Conservation (phyloP, 2,329 filamentous ascomycete genomes). For the Pezicula rhizophila region DNA sequence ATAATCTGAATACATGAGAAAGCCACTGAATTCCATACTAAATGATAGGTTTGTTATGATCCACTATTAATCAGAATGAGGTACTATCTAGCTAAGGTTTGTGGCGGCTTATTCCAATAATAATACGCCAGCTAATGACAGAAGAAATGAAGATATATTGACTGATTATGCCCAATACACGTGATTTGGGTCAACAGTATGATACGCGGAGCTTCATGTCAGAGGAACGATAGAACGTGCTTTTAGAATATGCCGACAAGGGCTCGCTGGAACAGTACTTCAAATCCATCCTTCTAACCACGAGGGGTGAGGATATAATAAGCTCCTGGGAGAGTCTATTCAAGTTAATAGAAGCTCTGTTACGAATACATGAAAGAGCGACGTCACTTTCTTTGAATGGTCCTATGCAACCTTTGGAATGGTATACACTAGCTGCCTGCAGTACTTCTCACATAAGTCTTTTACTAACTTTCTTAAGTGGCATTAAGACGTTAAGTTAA, state of each 20-base stretch:
- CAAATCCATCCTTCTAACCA: constrained; percentile 17
- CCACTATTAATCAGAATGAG: too few relatives aligned
- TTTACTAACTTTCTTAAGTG: constrained; percentile 16
- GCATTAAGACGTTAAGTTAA: constrained; percentile 29
- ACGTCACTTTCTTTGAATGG: background rate
- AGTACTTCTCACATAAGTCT: background rate
- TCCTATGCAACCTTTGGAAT: background rate
- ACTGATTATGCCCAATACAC: too few relatives aligned
- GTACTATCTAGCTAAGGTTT: too few relatives aligned
- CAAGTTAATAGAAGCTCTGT: constrained; percentile 22
- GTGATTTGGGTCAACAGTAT: too few relatives aligned
- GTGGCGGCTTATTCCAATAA: too few relatives aligned
- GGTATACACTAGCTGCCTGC: constrained; percentile 8
- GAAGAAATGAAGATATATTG: too few relatives aligned
- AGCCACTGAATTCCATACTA: too few relatives aligned
- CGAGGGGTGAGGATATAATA: constrained; percentile 21
- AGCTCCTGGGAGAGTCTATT: constrained; percentile 28
- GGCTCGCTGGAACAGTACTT: constrained; percentile 29
- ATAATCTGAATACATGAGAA: too few relatives aligned
- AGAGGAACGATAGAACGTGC: constrained; percentile 26
- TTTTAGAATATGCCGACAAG: constrained; percentile 30
- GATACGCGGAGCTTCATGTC: too few relatives aligned
- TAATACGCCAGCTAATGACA: too few relatives aligned
- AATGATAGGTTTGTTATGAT: too few relatives aligned
- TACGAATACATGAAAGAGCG: constrained; percentile 14